Base-by-base conservation (phyloP, 305 asterid genomes). In the Euphrasia arctica region DNA sequence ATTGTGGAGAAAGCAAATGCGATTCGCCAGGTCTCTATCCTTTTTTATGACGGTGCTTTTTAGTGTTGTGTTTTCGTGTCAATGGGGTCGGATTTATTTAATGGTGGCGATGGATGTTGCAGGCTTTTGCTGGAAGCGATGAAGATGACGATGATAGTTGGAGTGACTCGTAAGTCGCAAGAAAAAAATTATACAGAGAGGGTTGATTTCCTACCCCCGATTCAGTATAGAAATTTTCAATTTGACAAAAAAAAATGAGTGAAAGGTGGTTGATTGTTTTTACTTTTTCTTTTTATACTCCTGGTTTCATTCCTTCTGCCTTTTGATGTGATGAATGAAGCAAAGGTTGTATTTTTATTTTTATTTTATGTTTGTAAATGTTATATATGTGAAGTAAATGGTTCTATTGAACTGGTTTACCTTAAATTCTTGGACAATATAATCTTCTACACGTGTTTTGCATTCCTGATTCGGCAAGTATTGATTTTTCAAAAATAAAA, bases 91-190 rank as follows among this genome's bases (percentile, higher is more conserved):
- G 36, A 56, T 72, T 67, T 64, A 64, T 58, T 39, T 70, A 69
- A 71, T 62, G 59, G 50, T 62, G 41, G 55, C 31, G 42, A 32
- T 34, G 63, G 27, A 62, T 15, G 54, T 76, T 72, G 62, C 85
- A 91, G 98, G 98, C 98, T 22, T 83, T 85, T 45, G 87, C 88
- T 64, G 98, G 95, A 66, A 92, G 98, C 41, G 97, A 90, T 42
- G 98, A 89, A 64, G 98, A 91, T 14, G 95, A 79, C 78, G 93
- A 78, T 11, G 88, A 79, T 79, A 72, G 77, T 75, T 90, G 98
- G 96, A 92, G 94, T 72, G 95, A 91, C 72, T 84, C 82, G 32
- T 78, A 84, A 87, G 73, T 18, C 22, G 22, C 22, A 18, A 18
- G 22, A 18, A 18, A 65, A 52, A 50, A 29, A 12, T 65, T 9